These are phyloP conservation scores for Chlorokybus atmophyticus DNA, from an alignment of 139 green algal genomes.

Conservation along the genomic window DNA sequence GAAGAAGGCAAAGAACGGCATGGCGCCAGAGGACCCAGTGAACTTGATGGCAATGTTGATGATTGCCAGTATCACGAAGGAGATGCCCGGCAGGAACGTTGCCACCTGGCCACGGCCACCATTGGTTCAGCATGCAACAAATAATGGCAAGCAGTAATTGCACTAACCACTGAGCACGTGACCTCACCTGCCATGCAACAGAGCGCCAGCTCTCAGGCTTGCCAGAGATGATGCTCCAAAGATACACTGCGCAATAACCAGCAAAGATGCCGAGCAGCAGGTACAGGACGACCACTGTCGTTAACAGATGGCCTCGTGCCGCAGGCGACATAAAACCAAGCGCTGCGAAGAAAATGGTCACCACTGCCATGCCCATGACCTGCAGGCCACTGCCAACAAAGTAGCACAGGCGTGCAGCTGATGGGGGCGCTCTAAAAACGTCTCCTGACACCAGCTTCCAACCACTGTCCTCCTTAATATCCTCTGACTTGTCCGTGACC, in stretches of 20 bases:
- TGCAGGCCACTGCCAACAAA: constrained; percentile 76
- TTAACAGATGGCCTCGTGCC: constrained; percentile 71
- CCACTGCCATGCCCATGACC: constrained; percentile 42
- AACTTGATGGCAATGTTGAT: constrained; percentile 70
- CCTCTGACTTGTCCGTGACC: constrained; percentile 53
- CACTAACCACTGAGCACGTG: constrained; percentile 43
- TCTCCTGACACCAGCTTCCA: constrained; percentile 95
- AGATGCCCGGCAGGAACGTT: constrained; percentile 74
- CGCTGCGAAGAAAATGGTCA: constrained; percentile 78
- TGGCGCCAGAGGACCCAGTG: constrained; percentile 61
- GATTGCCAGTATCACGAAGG: constrained; percentile 52
- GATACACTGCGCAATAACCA: constrained; percentile 51
- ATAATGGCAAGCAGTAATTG: constrained; percentile 38
- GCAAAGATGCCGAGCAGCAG: constrained; percentile 56
- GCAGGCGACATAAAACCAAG: constrained; percentile 89
- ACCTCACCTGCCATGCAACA: not conserved
- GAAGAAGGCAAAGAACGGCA: constrained; percentile 79
- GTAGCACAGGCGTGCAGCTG: constrained; percentile 48
- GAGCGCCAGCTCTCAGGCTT: not conserved
- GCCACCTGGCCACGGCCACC: constrained; percentile 30
- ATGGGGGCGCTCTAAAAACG: constrained; percentile 69
- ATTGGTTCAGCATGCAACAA: too few species aligned
- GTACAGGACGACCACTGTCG: constrained; percentile 64
- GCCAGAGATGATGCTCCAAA: constrained; percentile 59
- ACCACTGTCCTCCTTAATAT: constrained; percentile 72